Conservation (phyloP, 257 asterid genomes). For the Mentha longifolia region DNA sequence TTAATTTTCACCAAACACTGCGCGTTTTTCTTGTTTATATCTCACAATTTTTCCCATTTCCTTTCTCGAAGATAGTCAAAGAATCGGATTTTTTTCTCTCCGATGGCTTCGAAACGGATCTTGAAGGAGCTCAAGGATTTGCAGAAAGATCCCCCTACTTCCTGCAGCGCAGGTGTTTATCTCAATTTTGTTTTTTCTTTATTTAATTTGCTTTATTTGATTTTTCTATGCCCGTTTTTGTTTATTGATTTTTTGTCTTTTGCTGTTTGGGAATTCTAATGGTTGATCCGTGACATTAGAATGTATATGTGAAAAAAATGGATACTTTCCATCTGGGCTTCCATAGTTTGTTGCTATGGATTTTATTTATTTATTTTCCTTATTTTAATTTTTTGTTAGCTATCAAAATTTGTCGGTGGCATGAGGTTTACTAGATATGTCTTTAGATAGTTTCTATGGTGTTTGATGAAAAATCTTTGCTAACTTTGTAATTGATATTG, state of each 20-base stretch:
- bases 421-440: neutral
- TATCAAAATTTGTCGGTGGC: constrained; percentile 1
- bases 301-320: constrained; percentile 20
- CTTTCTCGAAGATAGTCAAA: constrained; percentile 15
- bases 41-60: neutral
- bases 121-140: constrained; percentile 60
- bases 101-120: constrained; percentile 61
- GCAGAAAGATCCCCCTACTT: constrained; percentile 57
- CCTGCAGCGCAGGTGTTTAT: constrained; percentile 52
- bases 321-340: constrained; percentile 19
- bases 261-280: constrained; percentile 20
- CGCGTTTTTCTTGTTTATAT: constrained; percentile 17
- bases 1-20: neutral
- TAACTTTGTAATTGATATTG: constrained; percentile 3
- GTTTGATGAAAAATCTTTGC: neutral
- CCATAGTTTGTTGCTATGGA: neutral
- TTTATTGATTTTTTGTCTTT: neutral
- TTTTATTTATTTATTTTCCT: neutral
- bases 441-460: neutral
- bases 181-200: neutral
- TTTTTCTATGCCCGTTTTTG: neutral
- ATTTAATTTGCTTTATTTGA: constrained; percentile 22
- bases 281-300: constrained; percentile 35
- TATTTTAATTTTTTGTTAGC: neutral
- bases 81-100: constrained; percentile 35